Evolutionary conservation across 2,329 filamentous ascomycete species (phyloP).

Genomic region (Talaromyces pinophilus): DNA sequence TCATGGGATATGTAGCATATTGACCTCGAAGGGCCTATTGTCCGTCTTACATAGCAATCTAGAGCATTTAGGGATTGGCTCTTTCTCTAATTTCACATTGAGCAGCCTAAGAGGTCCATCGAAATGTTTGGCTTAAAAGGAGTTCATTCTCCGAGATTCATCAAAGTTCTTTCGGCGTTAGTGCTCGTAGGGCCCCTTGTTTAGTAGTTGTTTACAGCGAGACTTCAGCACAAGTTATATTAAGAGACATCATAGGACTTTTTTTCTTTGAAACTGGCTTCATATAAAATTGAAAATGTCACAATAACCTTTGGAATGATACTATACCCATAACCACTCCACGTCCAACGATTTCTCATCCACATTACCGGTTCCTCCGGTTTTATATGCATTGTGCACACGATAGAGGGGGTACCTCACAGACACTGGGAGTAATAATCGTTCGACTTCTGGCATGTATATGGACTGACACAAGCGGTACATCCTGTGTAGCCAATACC

Average conservation of each 20-base stretch:
- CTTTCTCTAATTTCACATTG: background rate
- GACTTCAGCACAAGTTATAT: background rate
- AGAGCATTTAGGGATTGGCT: background rate
- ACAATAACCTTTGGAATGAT: background rate
- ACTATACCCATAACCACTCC: background rate
- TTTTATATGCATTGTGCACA: background rate
- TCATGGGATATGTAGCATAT: background rate
- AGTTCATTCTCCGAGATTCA: background rate
- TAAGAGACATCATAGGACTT: background rate
- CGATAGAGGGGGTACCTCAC: background rate
- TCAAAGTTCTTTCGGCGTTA: background rate
- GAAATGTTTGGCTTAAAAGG: background rate
- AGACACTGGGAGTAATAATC: slow-evolving; percentile 18
- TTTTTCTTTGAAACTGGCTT: background rate
- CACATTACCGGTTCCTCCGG: background rate
- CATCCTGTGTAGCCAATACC: slow-evolving; percentile 8
- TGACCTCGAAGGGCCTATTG: background rate
- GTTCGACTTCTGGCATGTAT: slow-evolving; percentile 12
- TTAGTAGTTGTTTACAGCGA: background rate
- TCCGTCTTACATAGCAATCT: background rate
- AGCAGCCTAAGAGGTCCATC: background rate
- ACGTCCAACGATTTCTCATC: background rate
- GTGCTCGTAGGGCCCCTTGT: background rate
- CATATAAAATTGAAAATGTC: background rate
- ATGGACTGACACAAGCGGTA: slow-evolving; percentile 3